phyloP scores from a whole-genome alignment of 805 yeast species.

The Saccharomyces cerevisiae region DNA sequence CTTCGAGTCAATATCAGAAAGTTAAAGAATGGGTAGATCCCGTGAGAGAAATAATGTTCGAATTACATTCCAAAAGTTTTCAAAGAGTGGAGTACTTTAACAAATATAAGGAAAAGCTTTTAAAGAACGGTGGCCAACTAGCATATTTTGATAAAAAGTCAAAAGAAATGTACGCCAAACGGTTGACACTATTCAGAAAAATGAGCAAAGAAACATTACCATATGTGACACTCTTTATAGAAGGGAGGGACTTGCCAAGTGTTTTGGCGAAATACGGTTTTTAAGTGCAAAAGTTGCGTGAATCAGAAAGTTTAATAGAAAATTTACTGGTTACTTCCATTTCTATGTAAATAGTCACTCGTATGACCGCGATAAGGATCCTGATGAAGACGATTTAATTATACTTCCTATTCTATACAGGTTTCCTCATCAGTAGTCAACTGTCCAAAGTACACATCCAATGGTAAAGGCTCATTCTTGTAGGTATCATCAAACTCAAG shows the following conservation, averaged over 20 bases:
- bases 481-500: slow-evolving; percentile 8
- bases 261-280: slow-evolving; percentile 13
- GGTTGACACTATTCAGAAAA: slow-evolving; percentile 15
- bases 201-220: slow-evolving; percentile 18
- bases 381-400: neutral
- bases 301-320: neutral
- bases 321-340: neutral
- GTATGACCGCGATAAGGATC: neutral
- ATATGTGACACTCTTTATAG: slow-evolving; percentile 14
- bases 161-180: slow-evolving; percentile 17
- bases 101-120: slow-evolving; percentile 9
- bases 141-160: slow-evolving; percentile 14
- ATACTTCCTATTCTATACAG: neutral
- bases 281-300: neutral
- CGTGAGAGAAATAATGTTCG: slow-evolving; percentile 11
- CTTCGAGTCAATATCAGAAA: neutral
- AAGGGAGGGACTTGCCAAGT: slow-evolving; percentile 10
- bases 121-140: slow-evolving; percentile 15
- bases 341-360: neutral
- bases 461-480: neutral
- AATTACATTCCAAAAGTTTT: slow-evolving; percentile 4
- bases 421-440: neutral
- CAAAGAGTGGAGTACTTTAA: slow-evolving; percentile 10
- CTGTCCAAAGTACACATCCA: neutral
- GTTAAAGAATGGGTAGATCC: slow-evolving; percentile 24